Evolutionary conservation across 1,139 yeast species (phyloP).

Genomic region (Magnusiomyces sp.): DNA sequence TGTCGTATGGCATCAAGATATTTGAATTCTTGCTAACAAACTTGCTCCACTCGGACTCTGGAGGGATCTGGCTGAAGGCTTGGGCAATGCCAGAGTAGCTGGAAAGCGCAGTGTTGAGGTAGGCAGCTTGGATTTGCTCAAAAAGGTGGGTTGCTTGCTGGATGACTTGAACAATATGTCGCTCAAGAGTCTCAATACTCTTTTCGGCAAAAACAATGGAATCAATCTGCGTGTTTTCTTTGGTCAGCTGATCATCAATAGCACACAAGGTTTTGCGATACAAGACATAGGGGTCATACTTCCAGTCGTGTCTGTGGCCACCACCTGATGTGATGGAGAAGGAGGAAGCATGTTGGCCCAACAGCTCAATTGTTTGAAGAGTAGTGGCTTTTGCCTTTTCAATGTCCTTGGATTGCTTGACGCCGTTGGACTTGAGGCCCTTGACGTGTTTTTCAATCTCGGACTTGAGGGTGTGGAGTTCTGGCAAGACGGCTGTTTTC

Average conservation of each 20-base stretch:
- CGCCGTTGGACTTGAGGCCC: slow-evolving; percentile 31
- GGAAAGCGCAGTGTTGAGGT: slow-evolving; percentile 25
- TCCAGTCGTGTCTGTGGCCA: slow-evolving; percentile 28
- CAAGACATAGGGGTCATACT: slow-evolving; percentile 40
- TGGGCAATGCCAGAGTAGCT: slow-evolving; percentile 28
- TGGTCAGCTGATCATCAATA: slow-evolving; percentile 36
- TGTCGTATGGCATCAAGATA: slow-evolving; percentile 29
- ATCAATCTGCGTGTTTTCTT: slow-evolving; percentile 40
- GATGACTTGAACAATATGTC: slow-evolving; percentile 36
- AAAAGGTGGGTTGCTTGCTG: slow-evolving; percentile 34
- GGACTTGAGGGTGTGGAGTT: slow-evolving; percentile 28
- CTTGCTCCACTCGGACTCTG: slow-evolving; percentile 39
- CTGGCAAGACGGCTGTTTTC: slow-evolving; percentile 30
- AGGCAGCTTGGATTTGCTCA: slow-evolving; percentile 27
- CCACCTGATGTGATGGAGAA: slow-evolving; percentile 16
- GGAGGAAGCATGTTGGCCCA: slow-evolving; percentile 30
- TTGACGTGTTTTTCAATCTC: slow-evolving; percentile 37
- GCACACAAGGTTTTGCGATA: slow-evolving; percentile 33
- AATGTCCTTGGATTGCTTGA: slow-evolving; percentile 32
- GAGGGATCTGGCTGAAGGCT: slow-evolving; percentile 31
- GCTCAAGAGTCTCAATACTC: slow-evolving; percentile 36
- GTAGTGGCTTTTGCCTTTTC: slow-evolving; percentile 32
- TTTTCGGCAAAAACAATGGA: slow-evolving; percentile 37
- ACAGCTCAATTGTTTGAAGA: slow-evolving; percentile 31
- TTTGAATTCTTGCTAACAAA: slow-evolving; percentile 30